phyloP scores from a whole-genome alignment of 331 rosid species.

The Rhamnella rubrinervis region DNA sequence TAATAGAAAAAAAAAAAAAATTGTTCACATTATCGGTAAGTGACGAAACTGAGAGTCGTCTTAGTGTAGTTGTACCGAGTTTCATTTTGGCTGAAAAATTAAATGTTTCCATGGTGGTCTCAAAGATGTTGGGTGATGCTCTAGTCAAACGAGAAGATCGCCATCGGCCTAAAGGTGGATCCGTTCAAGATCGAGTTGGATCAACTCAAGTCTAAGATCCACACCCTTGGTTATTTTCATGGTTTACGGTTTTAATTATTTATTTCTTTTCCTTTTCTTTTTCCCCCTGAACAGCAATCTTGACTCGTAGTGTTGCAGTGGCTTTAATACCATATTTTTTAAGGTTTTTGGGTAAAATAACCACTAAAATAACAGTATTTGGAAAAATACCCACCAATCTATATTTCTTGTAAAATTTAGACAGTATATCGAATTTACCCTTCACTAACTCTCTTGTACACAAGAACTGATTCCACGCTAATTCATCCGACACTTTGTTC shows the following conservation, averaged over 20 bases:
- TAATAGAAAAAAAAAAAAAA: too few species aligned
- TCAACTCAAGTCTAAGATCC: constrained; percentile 82
- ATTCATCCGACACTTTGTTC: too few species aligned
- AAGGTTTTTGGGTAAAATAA: too few species aligned
- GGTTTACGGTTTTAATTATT: not conserved
- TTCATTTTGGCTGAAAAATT: constrained; percentile 47
- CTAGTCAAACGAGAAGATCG: constrained; percentile 36
- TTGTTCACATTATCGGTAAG: too few species aligned
- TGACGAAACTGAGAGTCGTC: constrained; percentile 1
- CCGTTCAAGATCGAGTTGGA: constrained; percentile 70
- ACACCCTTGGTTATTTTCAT: constrained; percentile 55
- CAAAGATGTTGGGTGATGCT: constrained; percentile 49
- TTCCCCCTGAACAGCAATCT: not conserved
- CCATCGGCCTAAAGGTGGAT: constrained; percentile 12
- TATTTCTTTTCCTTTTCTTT: constrained; percentile 1
- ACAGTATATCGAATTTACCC: too few species aligned
- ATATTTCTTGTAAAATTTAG: too few species aligned
- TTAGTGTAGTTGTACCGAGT: constrained; percentile 14
- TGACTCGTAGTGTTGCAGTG: too few species aligned
- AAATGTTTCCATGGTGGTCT: constrained; percentile 60
- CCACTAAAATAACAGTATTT: too few species aligned
- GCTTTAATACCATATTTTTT: too few species aligned
- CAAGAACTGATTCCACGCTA: too few species aligned
- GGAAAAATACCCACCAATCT: too few species aligned
- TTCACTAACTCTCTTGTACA: too few species aligned